Conservation (phyloP, 257 asterid species). For the Nicotiana benthamiana region DNA sequence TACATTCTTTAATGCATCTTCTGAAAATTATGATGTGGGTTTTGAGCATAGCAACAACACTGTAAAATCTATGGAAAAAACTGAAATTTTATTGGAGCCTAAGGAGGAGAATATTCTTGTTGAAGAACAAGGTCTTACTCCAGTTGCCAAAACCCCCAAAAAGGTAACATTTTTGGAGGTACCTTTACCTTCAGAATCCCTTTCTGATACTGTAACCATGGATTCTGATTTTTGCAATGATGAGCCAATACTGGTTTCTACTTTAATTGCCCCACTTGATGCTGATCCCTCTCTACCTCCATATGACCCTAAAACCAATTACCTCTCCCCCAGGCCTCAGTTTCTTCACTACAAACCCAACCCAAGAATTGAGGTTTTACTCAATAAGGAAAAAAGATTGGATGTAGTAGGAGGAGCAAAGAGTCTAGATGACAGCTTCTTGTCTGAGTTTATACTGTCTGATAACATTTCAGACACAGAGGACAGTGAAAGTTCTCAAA, state of each 20-base stretch:
- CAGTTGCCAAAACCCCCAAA: slow-evolving; percentile 32
- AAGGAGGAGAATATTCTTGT: slow-evolving; percentile 6
- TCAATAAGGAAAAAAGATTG: slow-evolving; percentile 30
- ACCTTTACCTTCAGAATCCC: slow-evolving; percentile 19
- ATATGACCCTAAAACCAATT: slow-evolving; percentile 75
- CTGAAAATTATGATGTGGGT: slow-evolving; percentile 22
- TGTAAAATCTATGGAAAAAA: slow-evolving; percentile 5
- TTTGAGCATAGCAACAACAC: neutral
- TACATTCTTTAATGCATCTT: slow-evolving; percentile 37
- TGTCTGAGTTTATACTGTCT: slow-evolving; percentile 33
- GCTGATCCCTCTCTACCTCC: slow-evolving; percentile 73
- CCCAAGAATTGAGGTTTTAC: slow-evolving; percentile 44
- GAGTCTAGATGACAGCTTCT: slow-evolving; percentile 29
- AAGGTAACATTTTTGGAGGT: slow-evolving; percentile 45
- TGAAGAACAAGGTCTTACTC: slow-evolving; percentile 22
- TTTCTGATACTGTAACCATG: slow-evolving; percentile 19
- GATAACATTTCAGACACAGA: slow-evolving; percentile 43
- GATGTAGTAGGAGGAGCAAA: slow-evolving; percentile 21
- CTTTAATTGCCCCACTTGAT: slow-evolving; percentile 57
- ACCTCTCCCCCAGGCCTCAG: slow-evolving; percentile 80
- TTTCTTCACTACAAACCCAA: slow-evolving; percentile 73
- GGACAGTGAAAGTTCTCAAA: slow-evolving; percentile 24
- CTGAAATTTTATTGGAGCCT: slow-evolving; percentile 6
- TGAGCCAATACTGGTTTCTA: slow-evolving; percentile 8
- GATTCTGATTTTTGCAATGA: slow-evolving; percentile 19